Evolutionary conservation across 2,329 filamentous ascomycete species (phyloP).

Genomic region (Hirsutella rhossiliensis): DNA sequence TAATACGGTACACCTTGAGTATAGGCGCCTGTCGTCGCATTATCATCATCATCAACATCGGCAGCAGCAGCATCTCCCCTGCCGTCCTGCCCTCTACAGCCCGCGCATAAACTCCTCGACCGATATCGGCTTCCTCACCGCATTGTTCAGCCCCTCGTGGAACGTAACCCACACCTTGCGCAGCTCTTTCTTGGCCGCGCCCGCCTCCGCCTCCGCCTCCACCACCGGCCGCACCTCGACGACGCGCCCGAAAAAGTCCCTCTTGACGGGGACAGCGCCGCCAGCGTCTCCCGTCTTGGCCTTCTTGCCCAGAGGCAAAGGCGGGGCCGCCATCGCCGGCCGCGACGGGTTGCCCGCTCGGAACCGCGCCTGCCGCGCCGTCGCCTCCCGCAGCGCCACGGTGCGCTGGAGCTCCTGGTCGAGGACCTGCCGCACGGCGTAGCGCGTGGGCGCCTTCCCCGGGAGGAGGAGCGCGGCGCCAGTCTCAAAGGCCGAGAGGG

Average conservation of each 20-base stretch:
- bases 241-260: constrained; percentile 77
- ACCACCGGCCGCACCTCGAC: constrained; percentile 33
- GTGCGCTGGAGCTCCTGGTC: constrained; percentile 81
- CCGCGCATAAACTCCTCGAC: constrained; percentile 65
- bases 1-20: too few relatives aligned
- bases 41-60: not conserved
- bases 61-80: not conserved
- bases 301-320: not conserved
- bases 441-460: constrained; percentile 65
- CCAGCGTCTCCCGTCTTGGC: constrained; percentile 19
- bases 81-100: constrained; percentile 25
- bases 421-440: constrained; percentile 83
- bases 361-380: constrained; percentile 54
- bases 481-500: constrained; percentile 63
- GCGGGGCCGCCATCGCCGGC: not conserved
- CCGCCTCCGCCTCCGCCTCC: constrained; percentile 30
- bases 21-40: not conserved
- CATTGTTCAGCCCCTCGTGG: constrained; percentile 86
- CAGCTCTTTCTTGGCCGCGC: constrained; percentile 27
- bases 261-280: constrained; percentile 37
- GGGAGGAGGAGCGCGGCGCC: constrained; percentile 40
- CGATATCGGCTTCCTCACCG: constrained; percentile 77
- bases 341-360: constrained; percentile 26
- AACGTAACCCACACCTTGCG: constrained; percentile 74
- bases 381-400: constrained; percentile 51